Conservation (phyloP, 768 basidiomycete genomes). For the Boletus rex-veris region DNA sequence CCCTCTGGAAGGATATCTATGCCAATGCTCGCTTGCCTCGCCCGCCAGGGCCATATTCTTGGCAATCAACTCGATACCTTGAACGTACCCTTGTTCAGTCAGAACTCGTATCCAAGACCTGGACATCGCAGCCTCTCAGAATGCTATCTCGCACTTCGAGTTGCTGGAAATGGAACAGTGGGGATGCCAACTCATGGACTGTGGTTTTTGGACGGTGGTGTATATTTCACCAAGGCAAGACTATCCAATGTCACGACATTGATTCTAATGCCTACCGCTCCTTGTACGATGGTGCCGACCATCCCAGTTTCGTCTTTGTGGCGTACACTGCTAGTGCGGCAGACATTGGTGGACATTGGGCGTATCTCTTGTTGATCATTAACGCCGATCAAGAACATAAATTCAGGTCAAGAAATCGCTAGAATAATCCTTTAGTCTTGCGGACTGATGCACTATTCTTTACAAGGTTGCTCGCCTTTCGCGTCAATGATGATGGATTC, state of each 20-base stretch:
- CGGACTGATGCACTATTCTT: neutral
- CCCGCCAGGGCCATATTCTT: neutral
- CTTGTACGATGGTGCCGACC: neutral
- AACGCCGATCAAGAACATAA: neutral
- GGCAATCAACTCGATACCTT: neutral
- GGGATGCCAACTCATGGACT: neutral
- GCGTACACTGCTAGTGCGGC: neutral
- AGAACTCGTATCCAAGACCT: neutral
- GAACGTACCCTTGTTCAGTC: conserved; percentile 1
- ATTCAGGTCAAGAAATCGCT: neutral
- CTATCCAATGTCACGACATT: neutral
- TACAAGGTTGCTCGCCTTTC: neutral
- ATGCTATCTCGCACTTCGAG: neutral
- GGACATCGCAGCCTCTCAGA: neutral
- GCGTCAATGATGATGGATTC: neutral
- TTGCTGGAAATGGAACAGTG: neutral
- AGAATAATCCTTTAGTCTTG: neutral
- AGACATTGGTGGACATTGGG: no score
- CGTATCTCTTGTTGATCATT: neutral
- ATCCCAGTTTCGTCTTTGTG: neutral
- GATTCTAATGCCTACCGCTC: neutral
- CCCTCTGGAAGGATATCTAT: neutral
- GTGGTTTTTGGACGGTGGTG: neutral
- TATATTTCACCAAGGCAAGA: neutral
- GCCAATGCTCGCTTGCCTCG: neutral